Evolutionary conservation across 306 rosid species (phyloP).

Genomic region (Quercus agrifolia): DNA sequence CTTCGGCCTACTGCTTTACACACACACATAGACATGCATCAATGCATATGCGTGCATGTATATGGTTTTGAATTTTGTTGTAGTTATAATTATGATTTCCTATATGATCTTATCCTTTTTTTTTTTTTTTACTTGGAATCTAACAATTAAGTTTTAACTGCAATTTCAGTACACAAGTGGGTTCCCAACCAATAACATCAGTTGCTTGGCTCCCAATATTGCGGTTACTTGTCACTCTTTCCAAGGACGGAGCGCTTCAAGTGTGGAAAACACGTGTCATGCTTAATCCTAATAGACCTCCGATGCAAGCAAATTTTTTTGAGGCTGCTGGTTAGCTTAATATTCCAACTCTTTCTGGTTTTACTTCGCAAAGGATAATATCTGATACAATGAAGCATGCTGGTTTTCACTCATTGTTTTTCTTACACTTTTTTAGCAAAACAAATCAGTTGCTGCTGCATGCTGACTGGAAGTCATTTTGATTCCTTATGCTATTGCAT

Average conservation of each 20-base stretch:
- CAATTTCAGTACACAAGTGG: constrained; percentile 87
- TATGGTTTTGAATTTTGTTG: background rate
- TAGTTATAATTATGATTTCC: background rate
- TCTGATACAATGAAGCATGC: constrained; percentile 3
- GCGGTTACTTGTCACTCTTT: constrained; percentile 82
- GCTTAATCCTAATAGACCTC: constrained; percentile 75
- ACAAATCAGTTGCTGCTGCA: background rate
- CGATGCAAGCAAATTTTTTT: constrained; percentile 85
- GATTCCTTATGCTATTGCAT: background rate
- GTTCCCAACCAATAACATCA: constrained; percentile 87
- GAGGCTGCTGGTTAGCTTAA: constrained; percentile 80
- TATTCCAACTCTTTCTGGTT: constrained; percentile 11
- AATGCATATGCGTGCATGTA: background rate
- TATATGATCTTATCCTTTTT: constrained; percentile 12
- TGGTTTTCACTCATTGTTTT: constrained; percentile 6
- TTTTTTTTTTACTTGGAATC: constrained; percentile 19
- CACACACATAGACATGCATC: too few relatives aligned
- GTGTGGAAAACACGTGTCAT: constrained; percentile 89
- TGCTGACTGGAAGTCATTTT: constrained; percentile 2
- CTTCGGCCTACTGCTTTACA: background rate
- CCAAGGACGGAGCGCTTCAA: constrained; percentile 91
- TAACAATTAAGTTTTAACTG: constrained; percentile 24
- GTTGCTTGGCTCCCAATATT: constrained; percentile 86
- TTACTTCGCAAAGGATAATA: background rate
- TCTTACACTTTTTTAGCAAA: background rate